These are phyloP conservation scores for Apophysomyces variabilis DNA, from an alignment of 371 early-diverging fungal species.

Conservation along the genomic window DNA sequence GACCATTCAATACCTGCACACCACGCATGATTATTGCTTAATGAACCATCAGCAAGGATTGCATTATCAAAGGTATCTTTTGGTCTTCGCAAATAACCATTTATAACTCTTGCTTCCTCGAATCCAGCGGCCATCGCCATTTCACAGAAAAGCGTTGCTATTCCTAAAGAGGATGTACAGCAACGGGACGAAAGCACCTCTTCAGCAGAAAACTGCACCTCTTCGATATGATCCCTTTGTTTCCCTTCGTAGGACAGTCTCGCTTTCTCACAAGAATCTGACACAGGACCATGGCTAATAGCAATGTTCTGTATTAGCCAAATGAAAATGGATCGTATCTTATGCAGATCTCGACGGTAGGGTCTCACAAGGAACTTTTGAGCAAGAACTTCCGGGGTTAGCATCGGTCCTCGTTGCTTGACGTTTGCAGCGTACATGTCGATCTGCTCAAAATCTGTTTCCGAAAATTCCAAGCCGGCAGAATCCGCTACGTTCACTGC, in stretches of 20 bases:
- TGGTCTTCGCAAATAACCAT: slow-evolving; percentile 57
- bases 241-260: not conserved
- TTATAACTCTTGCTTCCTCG: slow-evolving; percentile 54
- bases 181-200: slow-evolving; percentile 46
- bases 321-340: slow-evolving; percentile 54
- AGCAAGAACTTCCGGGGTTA: slow-evolving; percentile 57
- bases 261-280: no score
- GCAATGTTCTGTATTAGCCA: slow-evolving; percentile 63
- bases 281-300: slow-evolving; percentile 17
- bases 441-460: slow-evolving; percentile 49
- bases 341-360: slow-evolving; percentile 50
- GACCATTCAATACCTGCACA: slow-evolving; percentile 38
- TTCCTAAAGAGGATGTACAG: slow-evolving; percentile 54
- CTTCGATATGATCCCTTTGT: slow-evolving; percentile 30
- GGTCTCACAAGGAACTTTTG: slow-evolving; percentile 61
- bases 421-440: slow-evolving; percentile 62
- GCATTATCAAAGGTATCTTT: slow-evolving; percentile 37
- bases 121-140: slow-evolving; percentile 63
- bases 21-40: slow-evolving; percentile 64
- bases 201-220: slow-evolving; percentile 40
- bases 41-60: slow-evolving; percentile 25
- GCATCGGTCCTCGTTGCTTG: slow-evolving; percentile 53
- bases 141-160: slow-evolving; percentile 61
- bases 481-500: slow-evolving; percentile 25
- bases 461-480: slow-evolving; percentile 20